Percentiles rank a stretch among this genome's conserved stretches.
Conservation (phyloP, 768 basidiomycete genomes). For the Flagelloscypha sp. region DNA sequence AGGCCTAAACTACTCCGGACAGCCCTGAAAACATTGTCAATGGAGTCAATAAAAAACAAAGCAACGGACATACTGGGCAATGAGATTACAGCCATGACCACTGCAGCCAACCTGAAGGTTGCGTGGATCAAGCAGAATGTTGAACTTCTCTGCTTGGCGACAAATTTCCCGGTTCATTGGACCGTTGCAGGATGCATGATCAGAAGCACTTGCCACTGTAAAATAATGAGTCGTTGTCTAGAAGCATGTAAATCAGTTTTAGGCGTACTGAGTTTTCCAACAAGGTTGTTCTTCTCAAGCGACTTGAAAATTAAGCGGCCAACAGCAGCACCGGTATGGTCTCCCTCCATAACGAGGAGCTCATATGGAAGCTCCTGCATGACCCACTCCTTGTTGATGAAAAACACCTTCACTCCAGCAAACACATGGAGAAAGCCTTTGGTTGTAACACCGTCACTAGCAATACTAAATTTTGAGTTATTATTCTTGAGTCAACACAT, state of each 20-base stretch:
- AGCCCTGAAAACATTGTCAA: neutral
- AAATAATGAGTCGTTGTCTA: constrained; percentile 2
- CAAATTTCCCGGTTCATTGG: constrained; percentile 5
- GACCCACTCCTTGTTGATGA: constrained; percentile 6
- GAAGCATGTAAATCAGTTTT: neutral
- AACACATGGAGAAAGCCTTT: constrained; percentile 7
- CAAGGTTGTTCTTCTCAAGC: constrained; percentile 4
- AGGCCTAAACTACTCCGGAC: constrained; percentile 4
- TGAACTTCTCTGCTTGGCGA: constrained; percentile 3
- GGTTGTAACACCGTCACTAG: constrained; percentile 9
- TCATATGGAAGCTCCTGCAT: constrained; percentile 5
- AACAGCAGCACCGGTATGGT: constrained; percentile 7
- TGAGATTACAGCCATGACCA: constrained; percentile 8
- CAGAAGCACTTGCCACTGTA: constrained; percentile 8
- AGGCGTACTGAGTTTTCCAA: constrained; percentile 5
- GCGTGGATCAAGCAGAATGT: constrained; percentile 5
- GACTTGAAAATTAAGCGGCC: constrained; percentile 7
- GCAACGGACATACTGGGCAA: constrained; percentile 8
- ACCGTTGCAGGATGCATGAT: constrained; percentile 10
- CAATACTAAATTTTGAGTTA: constrained; percentile 8
- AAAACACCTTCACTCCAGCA: constrained; percentile 4
- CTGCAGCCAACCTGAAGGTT: constrained; percentile 11
- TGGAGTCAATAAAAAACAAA: neutral
- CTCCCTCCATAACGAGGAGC: constrained; percentile 8
- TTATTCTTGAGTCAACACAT: constrained; percentile 3